phyloP scores from a whole-genome alignment of 495 filamentous ascomycete genomes.

The Penicillium diatomitis region DNA sequence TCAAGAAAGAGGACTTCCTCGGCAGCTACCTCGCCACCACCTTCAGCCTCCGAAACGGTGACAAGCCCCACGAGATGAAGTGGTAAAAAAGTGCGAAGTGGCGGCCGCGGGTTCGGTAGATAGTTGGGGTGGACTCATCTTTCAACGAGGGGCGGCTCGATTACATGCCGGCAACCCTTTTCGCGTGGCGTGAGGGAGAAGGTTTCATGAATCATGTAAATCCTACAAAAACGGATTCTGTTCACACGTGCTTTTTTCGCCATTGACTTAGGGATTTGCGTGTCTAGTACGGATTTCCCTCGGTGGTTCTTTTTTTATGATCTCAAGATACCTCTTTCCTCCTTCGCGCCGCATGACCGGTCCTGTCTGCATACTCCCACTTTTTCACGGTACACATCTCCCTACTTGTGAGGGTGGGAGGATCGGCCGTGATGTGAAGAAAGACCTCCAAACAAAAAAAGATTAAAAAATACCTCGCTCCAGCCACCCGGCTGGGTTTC shows the following conservation, averaged over 20 bases:
- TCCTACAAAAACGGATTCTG: conserved; percentile 28
- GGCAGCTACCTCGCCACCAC: conserved; percentile 79
- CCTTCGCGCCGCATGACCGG: conserved; percentile 23
- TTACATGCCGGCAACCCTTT: conserved; percentile 31
- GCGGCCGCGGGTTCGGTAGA: conserved; percentile 42
- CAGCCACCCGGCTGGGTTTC: conserved; percentile 27
- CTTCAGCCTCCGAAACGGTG: conserved; percentile 95
- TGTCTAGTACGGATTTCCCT: conserved; percentile 28
- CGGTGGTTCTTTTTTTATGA: conserved; percentile 21
- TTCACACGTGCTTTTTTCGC: conserved; percentile 17
- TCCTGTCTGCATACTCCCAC: conserved; percentile 21
- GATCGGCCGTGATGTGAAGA: conserved; percentile 31
- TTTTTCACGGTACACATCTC: neutral
- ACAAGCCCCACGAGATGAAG: conserved; percentile 97
- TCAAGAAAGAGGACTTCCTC: conserved; percentile 93
- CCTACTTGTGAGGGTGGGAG: conserved; percentile 3
- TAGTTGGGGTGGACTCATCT: conserved; percentile 35
- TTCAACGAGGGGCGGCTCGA: conserved; percentile 33
- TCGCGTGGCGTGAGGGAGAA: conserved; percentile 22
- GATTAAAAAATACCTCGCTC: conserved; percentile 33
- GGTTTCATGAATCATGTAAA: conserved; percentile 38
- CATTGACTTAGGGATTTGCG: conserved; percentile 23
- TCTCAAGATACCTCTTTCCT: conserved; percentile 21
- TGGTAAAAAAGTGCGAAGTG: conserved; percentile 52
- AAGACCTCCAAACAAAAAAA: conserved; percentile 34